A percentile compares a stretch with the other conserved stretches of the same genome.
Evolutionary conservation across 2,329 filamentous ascomycete genomes (phyloP).

Genomic region (Cladophialophora psammophila): DNA sequence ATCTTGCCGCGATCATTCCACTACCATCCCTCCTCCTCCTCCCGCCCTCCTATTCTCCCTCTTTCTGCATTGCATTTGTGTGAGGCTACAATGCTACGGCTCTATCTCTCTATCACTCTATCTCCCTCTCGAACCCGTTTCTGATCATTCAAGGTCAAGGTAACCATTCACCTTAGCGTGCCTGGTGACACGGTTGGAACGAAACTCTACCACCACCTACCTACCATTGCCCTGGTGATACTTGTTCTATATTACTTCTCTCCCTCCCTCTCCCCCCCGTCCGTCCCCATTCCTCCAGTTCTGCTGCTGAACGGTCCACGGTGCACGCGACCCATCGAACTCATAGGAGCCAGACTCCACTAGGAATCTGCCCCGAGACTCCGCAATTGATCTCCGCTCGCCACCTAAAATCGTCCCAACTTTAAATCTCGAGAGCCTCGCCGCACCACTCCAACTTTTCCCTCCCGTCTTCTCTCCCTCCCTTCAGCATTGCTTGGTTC

Average conservation of each 20-base stretch:
- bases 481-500: neutral
- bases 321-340: slow-evolving; percentile 29
- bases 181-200: slow-evolving; percentile 3
- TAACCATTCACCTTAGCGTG: slow-evolving; percentile 31
- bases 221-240: neutral
- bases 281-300: slow-evolving; percentile 15
- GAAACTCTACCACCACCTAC: slow-evolving; percentile 21
- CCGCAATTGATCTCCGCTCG: slow-evolving; percentile 24
- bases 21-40: neutral
- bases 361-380: slow-evolving; percentile 31
- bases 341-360: slow-evolving; percentile 23
- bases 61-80: slow-evolving; percentile 28
- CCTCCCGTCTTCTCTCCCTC: neutral
- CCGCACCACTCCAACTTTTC: slow-evolving; percentile 1
- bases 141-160: slow-evolving; percentile 30
- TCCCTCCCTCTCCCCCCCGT: slow-evolving; percentile 15
- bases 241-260: slow-evolving; percentile 15
- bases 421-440: slow-evolving; percentile 23
- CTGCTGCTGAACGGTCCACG: neutral
- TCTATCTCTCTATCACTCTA: slow-evolving; percentile 35
- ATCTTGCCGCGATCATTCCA: slow-evolving; percentile 10
- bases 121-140: slow-evolving; percentile 7
- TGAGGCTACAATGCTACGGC: slow-evolving; percentile 33
- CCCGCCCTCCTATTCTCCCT: slow-evolving; percentile 10
- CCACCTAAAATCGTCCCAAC: slow-evolving; percentile 16